Evolutionary conservation across 2,329 filamentous ascomycete species (phyloP), one percentile per base, ranked within the genome.

Genomic region (Onygena corvina): DNA sequence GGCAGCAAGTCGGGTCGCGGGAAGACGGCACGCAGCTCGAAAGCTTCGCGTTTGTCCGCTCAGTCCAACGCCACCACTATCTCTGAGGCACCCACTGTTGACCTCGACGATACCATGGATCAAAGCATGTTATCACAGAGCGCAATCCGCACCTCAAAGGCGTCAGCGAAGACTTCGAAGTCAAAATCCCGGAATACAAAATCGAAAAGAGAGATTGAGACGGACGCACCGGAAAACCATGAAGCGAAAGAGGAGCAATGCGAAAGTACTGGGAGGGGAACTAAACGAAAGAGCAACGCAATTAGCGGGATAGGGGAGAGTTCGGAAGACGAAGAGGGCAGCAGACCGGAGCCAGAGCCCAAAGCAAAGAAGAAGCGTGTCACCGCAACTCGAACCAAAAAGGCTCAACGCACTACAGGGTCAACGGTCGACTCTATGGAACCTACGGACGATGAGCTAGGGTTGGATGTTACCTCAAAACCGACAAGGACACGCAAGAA

Each of bases 281-380:
- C 73, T 60, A 87, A 86, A 62, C 73, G 83, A 52, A 64, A 68
- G 3, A 86, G 80, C 53, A 76, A 79, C 27, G 75, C 76, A 7
- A 65, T 80, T 40, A 58, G 58, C 27, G 60, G 56, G 18, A 59
- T 64, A 27, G 57, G 61, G 4, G 46, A 52, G 12, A 47, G 53
- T 21, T n/a, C n/a, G n/a, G 25, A 25, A 9, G 9, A 4, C 11
- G 33, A 56, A 21, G 50, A 50, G 46, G 48, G 52, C 14, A 35
- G 16, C 14, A 54, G 59, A 30, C 50, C 29, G 4, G 60, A 62
- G 7, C 51, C 58, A 16, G 64, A 67, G 38, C 68, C 65, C 5
- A 40, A 40, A 11, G 74, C 76, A 1, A 59, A 72, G 0, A 85
- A 84, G 63, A 81, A 78, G 62, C 74, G 77, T 38, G 72, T 74